These are phyloP conservation scores for Flaveria robusta DNA, from an alignment of 129 eudicot genomes.

Conservation along the genomic window DNA sequence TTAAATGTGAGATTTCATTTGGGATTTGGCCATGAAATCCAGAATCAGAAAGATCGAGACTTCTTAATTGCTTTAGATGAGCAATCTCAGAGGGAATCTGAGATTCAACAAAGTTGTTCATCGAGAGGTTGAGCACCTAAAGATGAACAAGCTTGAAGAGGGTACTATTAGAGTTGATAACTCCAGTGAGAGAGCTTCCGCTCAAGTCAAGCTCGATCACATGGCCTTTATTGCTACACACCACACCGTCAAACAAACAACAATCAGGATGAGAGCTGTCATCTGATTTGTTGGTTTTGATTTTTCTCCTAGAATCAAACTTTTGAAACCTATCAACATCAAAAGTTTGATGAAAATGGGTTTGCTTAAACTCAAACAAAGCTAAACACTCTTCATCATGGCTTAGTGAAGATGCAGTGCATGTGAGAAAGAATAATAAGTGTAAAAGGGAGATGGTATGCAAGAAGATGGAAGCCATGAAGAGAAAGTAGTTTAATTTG, in stretches of 20 bases:
- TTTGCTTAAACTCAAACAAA: slow-evolving; percentile 33
- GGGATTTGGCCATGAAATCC: slow-evolving; percentile 23
- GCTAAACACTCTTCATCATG: slow-evolving; percentile 27
- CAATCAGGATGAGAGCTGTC: slow-evolving; percentile 22
- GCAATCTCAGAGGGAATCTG: slow-evolving; percentile 12
- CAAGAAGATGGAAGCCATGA: slow-evolving; percentile 14
- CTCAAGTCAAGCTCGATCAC: slow-evolving; percentile 32
- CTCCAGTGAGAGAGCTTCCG: slow-evolving; percentile 14
- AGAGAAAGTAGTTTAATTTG: background rate
- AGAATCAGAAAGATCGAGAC: slow-evolving; percentile 15
- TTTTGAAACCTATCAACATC: background rate
- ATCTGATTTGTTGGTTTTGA: slow-evolving; percentile 24
- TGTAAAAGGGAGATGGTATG: background rate
- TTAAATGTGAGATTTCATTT: background rate
- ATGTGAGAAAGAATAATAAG: background rate
- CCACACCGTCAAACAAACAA: slow-evolving; percentile 29
- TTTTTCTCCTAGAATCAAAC: background rate
- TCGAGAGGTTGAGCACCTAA: slow-evolving; percentile 25
- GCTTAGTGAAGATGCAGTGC: background rate
- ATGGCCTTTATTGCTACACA: slow-evolving; percentile 1
- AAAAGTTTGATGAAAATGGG: background rate
- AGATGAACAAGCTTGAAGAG: slow-evolving; percentile 33
- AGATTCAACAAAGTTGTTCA: slow-evolving; percentile 21
- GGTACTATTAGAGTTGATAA: slow-evolving; percentile 17
- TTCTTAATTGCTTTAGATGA: slow-evolving; percentile 13